phyloP scores from a whole-genome alignment of 2,329 filamentous ascomycete genomes.

The Chrysoporthe puriensis region DNA sequence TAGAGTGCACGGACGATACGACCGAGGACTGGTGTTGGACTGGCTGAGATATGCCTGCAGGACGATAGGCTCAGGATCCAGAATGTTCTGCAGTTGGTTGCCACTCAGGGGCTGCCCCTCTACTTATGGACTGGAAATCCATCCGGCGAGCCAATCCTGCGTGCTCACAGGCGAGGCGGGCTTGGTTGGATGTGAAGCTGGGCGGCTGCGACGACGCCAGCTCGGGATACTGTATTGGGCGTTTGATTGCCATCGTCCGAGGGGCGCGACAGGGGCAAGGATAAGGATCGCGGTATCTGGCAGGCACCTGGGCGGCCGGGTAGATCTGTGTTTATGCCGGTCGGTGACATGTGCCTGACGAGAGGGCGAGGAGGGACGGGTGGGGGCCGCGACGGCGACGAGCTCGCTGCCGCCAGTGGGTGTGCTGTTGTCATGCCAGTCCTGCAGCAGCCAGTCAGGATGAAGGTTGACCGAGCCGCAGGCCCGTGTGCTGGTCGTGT shows the following conservation, averaged over 20 bases:
- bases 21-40: neutral
- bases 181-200: neutral
- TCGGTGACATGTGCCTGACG: slow-evolving; percentile 10
- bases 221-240: slow-evolving; percentile 27
- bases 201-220: neutral
- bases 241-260: slow-evolving; percentile 15
- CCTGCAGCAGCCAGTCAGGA: neutral
- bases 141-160: neutral
- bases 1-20: neutral
- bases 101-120: neutral
- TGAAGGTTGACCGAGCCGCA: slow-evolving; percentile 1
- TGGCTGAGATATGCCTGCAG: neutral
- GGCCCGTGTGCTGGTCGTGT: neutral
- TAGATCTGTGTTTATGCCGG: slow-evolving; percentile 16
- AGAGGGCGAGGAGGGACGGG: neutral
- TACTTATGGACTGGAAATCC: neutral
- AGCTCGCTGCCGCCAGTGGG: too few species aligned
- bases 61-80: neutral
- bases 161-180: neutral
- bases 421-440: neutral
- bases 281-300: slow-evolving; percentile 2
- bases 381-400: neutral
- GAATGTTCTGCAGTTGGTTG: neutral
- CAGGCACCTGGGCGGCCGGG: neutral
- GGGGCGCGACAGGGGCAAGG: slow-evolving; percentile 13